These are phyloP conservation scores for Tephrocybe sp. DNA, from an alignment of 768 basidiomycete genomes.

Conservation along the genomic window DNA sequence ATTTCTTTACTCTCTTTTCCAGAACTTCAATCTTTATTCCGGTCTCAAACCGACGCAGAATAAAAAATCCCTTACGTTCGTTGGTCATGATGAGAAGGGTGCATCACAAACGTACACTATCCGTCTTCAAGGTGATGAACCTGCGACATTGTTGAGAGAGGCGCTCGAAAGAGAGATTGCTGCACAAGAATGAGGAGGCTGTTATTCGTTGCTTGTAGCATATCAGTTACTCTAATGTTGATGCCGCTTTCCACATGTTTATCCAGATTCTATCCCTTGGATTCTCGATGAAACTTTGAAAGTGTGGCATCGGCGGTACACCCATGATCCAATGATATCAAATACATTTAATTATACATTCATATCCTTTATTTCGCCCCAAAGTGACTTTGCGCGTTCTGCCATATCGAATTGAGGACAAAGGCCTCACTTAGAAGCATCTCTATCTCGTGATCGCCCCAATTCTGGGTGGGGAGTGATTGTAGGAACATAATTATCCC, in stretches of 20 bases:
- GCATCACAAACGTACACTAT: conserved; percentile 59
- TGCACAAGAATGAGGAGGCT: conserved; percentile 34
- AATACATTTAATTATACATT: conserved; percentile 7
- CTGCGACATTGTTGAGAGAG: conserved; percentile 54
- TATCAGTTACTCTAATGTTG: background rate
- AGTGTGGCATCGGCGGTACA: too few relatives aligned
- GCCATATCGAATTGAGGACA: conserved; percentile 89
- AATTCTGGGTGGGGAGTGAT: conserved; percentile 86
- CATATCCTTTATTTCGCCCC: conserved; percentile 47
- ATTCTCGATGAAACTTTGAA: too few relatives aligned
- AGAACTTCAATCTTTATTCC: conserved; percentile 75
- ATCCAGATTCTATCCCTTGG: background rate
- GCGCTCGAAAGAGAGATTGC: conserved; percentile 63
- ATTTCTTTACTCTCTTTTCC: conserved; percentile 8
- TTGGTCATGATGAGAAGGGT: conserved; percentile 62
- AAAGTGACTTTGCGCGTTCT: conserved; percentile 89
- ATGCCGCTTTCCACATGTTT: background rate
- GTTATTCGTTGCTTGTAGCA: background rate
- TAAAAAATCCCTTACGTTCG: conserved; percentile 57
- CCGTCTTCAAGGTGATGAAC: conserved; percentile 56
- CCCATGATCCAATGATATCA: conserved; percentile 1
- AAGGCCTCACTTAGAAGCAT: conserved; percentile 95
- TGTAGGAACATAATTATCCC: conserved; percentile 99
- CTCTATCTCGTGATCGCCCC: conserved; percentile 96
- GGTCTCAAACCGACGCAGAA: conserved; percentile 52